A percentile compares a stretch with the other conserved stretches of the same genome.
Evolutionary conservation across 345 rosid species (phyloP).

Genomic region (Linum trigynum): DNA sequence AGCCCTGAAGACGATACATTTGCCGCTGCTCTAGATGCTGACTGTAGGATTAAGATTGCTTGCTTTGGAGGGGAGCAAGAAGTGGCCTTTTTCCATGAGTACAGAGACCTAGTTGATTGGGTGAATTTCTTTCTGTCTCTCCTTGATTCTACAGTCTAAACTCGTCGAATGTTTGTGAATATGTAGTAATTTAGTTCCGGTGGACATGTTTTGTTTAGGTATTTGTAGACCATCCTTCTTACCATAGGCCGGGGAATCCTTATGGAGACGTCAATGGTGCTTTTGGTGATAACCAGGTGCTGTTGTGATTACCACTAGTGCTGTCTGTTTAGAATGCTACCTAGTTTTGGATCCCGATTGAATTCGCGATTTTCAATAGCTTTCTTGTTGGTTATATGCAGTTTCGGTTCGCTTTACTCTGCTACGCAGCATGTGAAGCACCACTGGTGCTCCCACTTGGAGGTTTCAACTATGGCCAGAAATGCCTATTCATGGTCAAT

Average conservation of each 20-base stretch:
- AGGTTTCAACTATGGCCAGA: conserved; percentile 87
- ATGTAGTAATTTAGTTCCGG: not conserved
- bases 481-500: conserved; percentile 80
- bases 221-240: conserved; percentile 77
- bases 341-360: conserved; percentile 9
- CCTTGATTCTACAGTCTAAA: conserved; percentile 3
- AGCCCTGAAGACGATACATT: conserved; percentile 43
- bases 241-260: conserved; percentile 87
- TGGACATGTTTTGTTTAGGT: conserved; percentile 33
- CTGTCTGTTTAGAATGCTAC: not conserved
- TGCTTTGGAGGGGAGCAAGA: conserved; percentile 81
- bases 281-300: conserved; percentile 90
- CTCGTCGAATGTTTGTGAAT: not conserved
- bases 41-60: conserved; percentile 32
- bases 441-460: conserved; percentile 88
- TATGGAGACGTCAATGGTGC: conserved; percentile 82
- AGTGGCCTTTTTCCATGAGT: conserved; percentile 80
- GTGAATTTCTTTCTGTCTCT: conserved; percentile 28
- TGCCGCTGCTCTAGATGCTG: conserved; percentile 39
- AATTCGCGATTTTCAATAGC: not conserved
- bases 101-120: conserved; percentile 89
- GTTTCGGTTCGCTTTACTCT: conserved; percentile 90
- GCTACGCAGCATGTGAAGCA: conserved; percentile 98
- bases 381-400: conserved; percentile 33
- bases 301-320: conserved; percentile 5